Conservation (phyloP, 2,329 filamentous ascomycete genomes). For the Colletotrichum shisoi region DNA sequence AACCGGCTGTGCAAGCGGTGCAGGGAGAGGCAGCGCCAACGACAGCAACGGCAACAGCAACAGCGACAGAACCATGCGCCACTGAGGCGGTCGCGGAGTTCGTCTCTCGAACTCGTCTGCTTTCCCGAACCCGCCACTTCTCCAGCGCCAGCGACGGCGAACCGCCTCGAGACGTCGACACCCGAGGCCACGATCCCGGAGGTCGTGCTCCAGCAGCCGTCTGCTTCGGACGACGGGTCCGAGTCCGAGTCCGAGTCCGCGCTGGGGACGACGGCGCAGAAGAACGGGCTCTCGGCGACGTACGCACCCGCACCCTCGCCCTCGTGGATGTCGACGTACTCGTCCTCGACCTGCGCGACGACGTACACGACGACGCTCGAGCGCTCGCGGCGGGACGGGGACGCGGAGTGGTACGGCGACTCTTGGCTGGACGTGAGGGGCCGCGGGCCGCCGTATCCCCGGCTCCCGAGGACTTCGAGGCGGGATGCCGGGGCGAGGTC, state of each 20-base stretch:
- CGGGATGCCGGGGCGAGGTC: not conserved
- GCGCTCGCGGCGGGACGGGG: conserved; percentile 8
- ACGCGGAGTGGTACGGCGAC: not conserved
- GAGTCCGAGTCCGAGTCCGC: not conserved
- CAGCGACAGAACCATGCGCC: not conserved
- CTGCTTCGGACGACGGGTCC: not conserved
- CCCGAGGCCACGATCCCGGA: conserved; percentile 5
- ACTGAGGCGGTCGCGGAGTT: not conserved
- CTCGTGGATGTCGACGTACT: conserved; percentile 34
- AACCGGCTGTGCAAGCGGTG: conserved; percentile 1
- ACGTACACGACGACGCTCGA: conserved; percentile 21
- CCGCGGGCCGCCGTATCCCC: conserved; percentile 11
- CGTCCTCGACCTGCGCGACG: conserved; percentile 27
- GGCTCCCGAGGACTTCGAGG: conserved; percentile 3
- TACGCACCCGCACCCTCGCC: conserved; percentile 27
- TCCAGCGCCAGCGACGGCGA: not conserved
- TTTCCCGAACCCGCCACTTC: not conserved
- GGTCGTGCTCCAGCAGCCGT: conserved; percentile 7
- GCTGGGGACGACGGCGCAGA: not conserved
- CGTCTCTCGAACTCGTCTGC: conserved; percentile 9
- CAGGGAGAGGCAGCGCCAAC: not conserved
- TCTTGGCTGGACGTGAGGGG: conserved; percentile 8
- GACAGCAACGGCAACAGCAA: not conserved
- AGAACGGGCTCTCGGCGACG: not conserved
- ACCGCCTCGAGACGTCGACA: not conserved